These are phyloP conservation scores for Ziziphus jujuba DNA, from an alignment of 306 rosid genomes.

Conservation along the genomic window DNA sequence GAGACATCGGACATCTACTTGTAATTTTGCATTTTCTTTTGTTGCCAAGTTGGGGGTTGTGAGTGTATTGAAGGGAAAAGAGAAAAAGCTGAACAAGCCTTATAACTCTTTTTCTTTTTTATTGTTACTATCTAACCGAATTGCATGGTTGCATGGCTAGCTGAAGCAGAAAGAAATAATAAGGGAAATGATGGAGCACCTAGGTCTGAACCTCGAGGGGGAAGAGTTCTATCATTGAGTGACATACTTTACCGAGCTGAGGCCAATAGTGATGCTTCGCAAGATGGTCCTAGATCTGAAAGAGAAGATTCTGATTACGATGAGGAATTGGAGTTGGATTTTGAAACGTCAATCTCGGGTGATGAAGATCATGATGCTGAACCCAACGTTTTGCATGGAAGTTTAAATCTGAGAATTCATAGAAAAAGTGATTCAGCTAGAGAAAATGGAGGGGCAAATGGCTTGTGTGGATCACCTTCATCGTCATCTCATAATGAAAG, in stretches of 20 bases:
- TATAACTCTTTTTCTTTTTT: constrained; percentile 4
- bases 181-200: constrained; percentile 59
- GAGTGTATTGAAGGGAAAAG: not conserved
- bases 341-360: constrained; percentile 83
- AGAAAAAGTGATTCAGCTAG: constrained; percentile 61
- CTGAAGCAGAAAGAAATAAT: constrained; percentile 65
- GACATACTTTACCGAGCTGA: constrained; percentile 81
- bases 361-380: constrained; percentile 81
- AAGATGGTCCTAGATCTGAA: constrained; percentile 86
- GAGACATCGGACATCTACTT: no score
- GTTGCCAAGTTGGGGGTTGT: not conserved
- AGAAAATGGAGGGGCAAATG: constrained; percentile 64
- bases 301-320: constrained; percentile 95
- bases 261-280: constrained; percentile 81
- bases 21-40: not conserved
- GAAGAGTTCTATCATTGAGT: constrained; percentile 68
- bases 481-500: constrained; percentile 65
- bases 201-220: constrained; percentile 66
- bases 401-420: constrained; percentile 84
- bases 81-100: not conserved
- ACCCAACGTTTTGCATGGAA: constrained; percentile 77
- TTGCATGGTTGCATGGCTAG: constrained; percentile 43
- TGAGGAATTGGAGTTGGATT: constrained; percentile 87
- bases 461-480: constrained; percentile 72
- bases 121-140: constrained; percentile 28